A percentile compares a stretch with the other conserved stretches of the same genome.
Evolutionary conservation across 805 yeast genomes (phyloP).

Genomic region (Schwanniomyces vanrijiae): DNA sequence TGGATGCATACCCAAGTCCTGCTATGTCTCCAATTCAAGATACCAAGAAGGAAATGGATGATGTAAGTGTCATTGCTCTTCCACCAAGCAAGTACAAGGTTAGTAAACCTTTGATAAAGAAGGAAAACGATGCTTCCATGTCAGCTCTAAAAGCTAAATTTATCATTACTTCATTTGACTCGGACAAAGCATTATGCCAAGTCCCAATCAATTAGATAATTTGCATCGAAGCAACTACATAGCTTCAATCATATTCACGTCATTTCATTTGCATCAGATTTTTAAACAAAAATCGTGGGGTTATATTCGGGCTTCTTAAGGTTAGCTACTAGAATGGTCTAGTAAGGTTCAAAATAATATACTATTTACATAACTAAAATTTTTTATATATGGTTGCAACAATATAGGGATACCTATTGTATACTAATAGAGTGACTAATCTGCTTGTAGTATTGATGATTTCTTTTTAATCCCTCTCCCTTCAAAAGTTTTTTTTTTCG

Average conservation of each 20-base stretch:
- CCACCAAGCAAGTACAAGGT: slow-evolving; percentile 11
- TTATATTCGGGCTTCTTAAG: slow-evolving; percentile 3
- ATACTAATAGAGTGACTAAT: not conserved
- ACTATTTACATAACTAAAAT: not conserved
- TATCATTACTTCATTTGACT: slow-evolving; percentile 34
- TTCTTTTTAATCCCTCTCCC: not conserved
- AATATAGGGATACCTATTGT: not conserved
- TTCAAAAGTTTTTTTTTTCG: slow-evolving; percentile 2
- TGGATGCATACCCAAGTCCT: slow-evolving; percentile 33
- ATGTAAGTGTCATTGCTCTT: slow-evolving; percentile 15
- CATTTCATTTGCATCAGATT: not conserved
- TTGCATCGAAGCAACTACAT: no score
- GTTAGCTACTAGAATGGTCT: not conserved
- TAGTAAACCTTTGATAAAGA: not conserved
- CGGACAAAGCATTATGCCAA: slow-evolving; percentile 17
- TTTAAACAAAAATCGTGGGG: not conserved
- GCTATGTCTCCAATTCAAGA: slow-evolving; percentile 24
- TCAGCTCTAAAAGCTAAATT: slow-evolving; percentile 17
- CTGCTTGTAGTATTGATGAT: not conserved
- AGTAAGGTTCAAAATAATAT: not conserved
- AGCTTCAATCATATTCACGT: not conserved
- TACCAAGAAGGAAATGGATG: slow-evolving; percentile 13
- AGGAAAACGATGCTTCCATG: slow-evolving; percentile 3
- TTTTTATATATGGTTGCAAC: not conserved
- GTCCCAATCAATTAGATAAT: not conserved